Conservation (phyloP, 1,139 yeast genomes). For the Zygoascus meyerae region DNA sequence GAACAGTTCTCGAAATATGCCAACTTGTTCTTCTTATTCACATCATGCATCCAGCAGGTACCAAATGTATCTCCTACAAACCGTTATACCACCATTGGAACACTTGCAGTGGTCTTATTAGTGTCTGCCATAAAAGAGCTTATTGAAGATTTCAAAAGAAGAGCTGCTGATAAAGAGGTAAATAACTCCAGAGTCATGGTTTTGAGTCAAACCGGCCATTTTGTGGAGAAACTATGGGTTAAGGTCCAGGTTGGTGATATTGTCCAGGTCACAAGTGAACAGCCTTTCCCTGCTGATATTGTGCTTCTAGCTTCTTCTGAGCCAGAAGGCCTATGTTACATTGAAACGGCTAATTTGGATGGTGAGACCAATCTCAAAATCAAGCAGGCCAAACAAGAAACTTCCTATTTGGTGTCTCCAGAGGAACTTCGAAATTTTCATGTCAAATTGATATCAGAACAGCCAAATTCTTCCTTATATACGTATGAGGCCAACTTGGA, state of each 20-base stretch:
- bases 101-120: conserved; percentile 71
- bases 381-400: conserved; percentile 79
- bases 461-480: conserved; percentile 88
- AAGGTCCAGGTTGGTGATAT: conserved; percentile 88
- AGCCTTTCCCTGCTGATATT: conserved; percentile 92
- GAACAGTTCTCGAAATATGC: conserved; percentile 98
- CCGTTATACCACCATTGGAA: conserved; percentile 91
- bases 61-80: conserved; percentile 96
- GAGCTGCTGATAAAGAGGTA: conserved; percentile 80
- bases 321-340: conserved; percentile 96
- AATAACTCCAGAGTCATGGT: conserved; percentile 75
- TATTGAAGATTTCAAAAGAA: conserved; percentile 85
- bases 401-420: conserved; percentile 68
- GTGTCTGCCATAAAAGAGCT: conserved; percentile 93
- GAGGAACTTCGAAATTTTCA: conserved; percentile 48
- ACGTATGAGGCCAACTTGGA: conserved; percentile 90
- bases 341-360: conserved; percentile 95
- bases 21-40: conserved; percentile 85
- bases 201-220: conserved; percentile 55
- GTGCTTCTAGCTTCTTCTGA: conserved; percentile 84
- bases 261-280: conserved; percentile 77
- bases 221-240: conserved; percentile 71
- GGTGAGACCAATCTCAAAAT: conserved; percentile 97
- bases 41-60: conserved; percentile 92
- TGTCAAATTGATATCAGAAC: conserved; percentile 72